Base-by-base conservation (phyloP, 257 asterid species). In the Solanum bulbocastanum region DNA sequence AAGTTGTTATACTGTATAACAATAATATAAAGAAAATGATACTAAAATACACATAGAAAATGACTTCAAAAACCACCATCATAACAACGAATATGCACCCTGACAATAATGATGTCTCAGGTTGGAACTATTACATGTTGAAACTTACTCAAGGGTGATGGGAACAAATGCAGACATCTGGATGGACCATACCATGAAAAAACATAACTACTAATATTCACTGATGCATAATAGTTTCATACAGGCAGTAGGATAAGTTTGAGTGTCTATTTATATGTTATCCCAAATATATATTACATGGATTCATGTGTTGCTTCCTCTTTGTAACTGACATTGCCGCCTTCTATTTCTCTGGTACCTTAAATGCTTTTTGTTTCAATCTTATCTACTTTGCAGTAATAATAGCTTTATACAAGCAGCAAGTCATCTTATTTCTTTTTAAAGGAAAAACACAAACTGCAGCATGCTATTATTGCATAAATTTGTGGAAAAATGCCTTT, bases 1-100 rank as follows among this genome's bases (percentile, higher is more conserved):
- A 87, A 91, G 46, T 25, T 65, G 74, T 87, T 89, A 84, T 88
- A 90, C 89, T 76, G 88, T 92, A 89, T 87, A 84, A 36, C 86
- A 6, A 9, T 20, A 66, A 66, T 66, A n/a, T 14, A 83, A 40
- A 15, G 76, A 71, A 71, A 71, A 32, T 69, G 39, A 13, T 23
- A 66, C 73, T 25, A 66, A 66, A 25, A 66, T 66, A 66, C n/a
- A n/a, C n/a, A n/a, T n/a, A n/a, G n/a, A n/a, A n/a, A n/a, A n/a
- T 78, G 37, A 78, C 36, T 40, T 4, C 25, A n/a, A 5, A 25
- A 71, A 71, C 76, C 76, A 71, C 6, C n/a, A 71, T 71, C n/a
- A 30, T 32, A 71, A 71, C 40, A 32, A 71, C 5, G 4, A 68
- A 27, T 39, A 39, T 3, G 42, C 42, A 39, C 42, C 42, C 10